phyloP scores from a whole-genome alignment of 129 eudicot genomes.

The Chrysanthemum lavandulifolium region DNA sequence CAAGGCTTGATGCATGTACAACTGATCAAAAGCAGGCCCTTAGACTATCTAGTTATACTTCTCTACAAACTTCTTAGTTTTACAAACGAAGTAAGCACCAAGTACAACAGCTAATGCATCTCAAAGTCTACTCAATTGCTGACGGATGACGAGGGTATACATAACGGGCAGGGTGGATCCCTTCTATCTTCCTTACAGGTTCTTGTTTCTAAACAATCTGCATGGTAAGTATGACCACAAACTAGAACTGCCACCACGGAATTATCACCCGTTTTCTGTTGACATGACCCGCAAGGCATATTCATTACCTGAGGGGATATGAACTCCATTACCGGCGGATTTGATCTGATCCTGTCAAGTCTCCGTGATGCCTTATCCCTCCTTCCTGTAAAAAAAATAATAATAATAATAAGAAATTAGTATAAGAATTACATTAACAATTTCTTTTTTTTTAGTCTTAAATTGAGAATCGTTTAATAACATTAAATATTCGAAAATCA shows the following conservation, averaged over 20 bases:
- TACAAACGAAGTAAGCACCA: conserved; percentile 15
- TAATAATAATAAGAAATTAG: neutral
- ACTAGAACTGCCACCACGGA: conserved; percentile 74
- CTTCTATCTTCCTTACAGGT: conserved; percentile 49
- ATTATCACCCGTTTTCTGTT: conserved; percentile 27
- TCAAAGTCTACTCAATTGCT: conserved; percentile 12
- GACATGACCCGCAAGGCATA: conserved; percentile 55
- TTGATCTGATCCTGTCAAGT: conserved; percentile 59
- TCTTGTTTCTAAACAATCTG: conserved; percentile 63
- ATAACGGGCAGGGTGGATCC: conserved; percentile 78
- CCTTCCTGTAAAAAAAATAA: conserved; percentile 40
- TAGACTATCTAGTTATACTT: conserved; percentile 1
- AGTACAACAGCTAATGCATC: conserved; percentile 15
- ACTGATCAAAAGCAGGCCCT: conserved; percentile 9
- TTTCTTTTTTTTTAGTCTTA: neutral
- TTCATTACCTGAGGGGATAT: conserved; percentile 35
- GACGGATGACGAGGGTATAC: conserved; percentile 13
- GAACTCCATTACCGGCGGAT: conserved; percentile 30
- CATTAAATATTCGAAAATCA: neutral
- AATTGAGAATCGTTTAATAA: conserved; percentile 1
- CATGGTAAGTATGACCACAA: conserved; percentile 82
- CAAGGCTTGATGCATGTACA: too few species aligned
- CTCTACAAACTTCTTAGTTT: conserved; percentile 13
- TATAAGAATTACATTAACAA: neutral
- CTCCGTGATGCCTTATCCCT: conserved; percentile 45